Conservation (phyloP, 2,329 filamentous ascomycete genomes). For the Verticillium isaacii region DNA sequence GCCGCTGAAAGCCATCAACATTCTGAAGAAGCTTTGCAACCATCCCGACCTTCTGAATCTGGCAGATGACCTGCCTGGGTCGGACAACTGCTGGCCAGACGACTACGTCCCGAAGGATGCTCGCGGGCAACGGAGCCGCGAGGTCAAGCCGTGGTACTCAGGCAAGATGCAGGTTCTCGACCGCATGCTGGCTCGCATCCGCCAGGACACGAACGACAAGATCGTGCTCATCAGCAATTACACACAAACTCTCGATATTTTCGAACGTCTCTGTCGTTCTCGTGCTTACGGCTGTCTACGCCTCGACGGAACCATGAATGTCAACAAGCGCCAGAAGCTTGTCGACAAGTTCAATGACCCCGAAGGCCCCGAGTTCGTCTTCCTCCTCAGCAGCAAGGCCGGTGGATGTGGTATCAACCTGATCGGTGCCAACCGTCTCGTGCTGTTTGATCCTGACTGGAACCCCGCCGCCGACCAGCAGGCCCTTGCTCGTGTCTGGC, state of each 20-base stretch:
- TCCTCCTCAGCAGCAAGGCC: constrained; percentile 93
- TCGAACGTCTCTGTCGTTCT: constrained; percentile 82
- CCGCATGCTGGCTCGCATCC: constrained; percentile 92
- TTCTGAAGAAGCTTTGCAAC: constrained; percentile 98
- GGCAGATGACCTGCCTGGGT: constrained; percentile 78
- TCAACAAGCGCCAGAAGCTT: constrained; percentile 93
- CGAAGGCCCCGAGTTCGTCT: constrained; percentile 83
- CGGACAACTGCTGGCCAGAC: constrained; percentile 73
- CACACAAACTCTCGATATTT: constrained; percentile 91
- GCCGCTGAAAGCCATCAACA: constrained; percentile 90
- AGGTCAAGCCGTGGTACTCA: constrained; percentile 92
- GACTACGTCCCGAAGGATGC: constrained; percentile 87
- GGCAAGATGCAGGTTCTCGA: constrained; percentile 99
- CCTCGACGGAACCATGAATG: constrained; percentile 95
- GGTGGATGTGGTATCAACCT: constrained; percentile 95
- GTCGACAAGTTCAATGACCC: constrained; percentile 98
- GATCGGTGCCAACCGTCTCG: constrained; percentile 88
- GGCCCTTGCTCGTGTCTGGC: constrained; percentile 94
- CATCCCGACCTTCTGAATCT: constrained; percentile 90
- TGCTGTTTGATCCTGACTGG: constrained; percentile 97
- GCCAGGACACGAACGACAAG: constrained; percentile 95
- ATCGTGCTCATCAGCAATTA: constrained; percentile 99
- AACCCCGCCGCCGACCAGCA: constrained; percentile 98
- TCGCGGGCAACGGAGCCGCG: constrained; percentile 77
- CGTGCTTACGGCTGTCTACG: constrained; percentile 82